Conservation (phyloP, 176 grass and related monocot species). For the Musa beccarii region DNA sequence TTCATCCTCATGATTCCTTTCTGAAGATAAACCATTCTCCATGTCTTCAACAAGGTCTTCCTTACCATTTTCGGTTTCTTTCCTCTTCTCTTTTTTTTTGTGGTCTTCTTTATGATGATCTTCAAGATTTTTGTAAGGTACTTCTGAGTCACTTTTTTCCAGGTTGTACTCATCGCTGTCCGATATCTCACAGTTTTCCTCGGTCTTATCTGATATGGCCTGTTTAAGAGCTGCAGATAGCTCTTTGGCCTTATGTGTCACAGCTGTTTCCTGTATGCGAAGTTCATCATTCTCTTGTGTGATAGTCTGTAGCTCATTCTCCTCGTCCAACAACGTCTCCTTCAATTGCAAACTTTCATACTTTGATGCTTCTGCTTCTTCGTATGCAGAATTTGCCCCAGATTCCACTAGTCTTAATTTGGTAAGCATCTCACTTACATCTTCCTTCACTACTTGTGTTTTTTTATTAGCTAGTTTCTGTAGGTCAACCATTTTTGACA, state of each 20-base stretch:
- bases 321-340: slow-evolving; percentile 33
- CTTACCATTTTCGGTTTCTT: slow-evolving; percentile 22
- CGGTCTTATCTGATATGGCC: slow-evolving; percentile 23
- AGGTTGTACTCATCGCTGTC: slow-evolving; percentile 23
- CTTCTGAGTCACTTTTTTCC: slow-evolving; percentile 13
- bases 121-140: not conserved
- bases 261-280: slow-evolving; percentile 24
- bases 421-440: slow-evolving; percentile 28
- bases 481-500: slow-evolving; percentile 32
- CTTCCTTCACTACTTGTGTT: slow-evolving; percentile 33
- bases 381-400: slow-evolving; percentile 27
- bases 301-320: slow-evolving; percentile 39
- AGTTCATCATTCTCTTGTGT: slow-evolving; percentile 43
- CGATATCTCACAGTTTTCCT: slow-evolving; percentile 27
- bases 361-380: slow-evolving; percentile 29
- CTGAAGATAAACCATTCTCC: slow-evolving; percentile 43
- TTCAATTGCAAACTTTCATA: slow-evolving; percentile 27
- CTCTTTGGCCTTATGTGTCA: slow-evolving; percentile 35
- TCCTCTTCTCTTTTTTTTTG: slow-evolving; percentile 35
- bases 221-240: slow-evolving; percentile 31
- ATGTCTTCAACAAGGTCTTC: slow-evolving; percentile 6
- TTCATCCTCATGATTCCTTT: slow-evolving; percentile 30
- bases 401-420: slow-evolving; percentile 29
- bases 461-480: slow-evolving; percentile 37
- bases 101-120: slow-evolving; percentile 34